Base-by-base conservation (phyloP, 371 early-diverging fungal species). In the Zychaea mexicana region DNA sequence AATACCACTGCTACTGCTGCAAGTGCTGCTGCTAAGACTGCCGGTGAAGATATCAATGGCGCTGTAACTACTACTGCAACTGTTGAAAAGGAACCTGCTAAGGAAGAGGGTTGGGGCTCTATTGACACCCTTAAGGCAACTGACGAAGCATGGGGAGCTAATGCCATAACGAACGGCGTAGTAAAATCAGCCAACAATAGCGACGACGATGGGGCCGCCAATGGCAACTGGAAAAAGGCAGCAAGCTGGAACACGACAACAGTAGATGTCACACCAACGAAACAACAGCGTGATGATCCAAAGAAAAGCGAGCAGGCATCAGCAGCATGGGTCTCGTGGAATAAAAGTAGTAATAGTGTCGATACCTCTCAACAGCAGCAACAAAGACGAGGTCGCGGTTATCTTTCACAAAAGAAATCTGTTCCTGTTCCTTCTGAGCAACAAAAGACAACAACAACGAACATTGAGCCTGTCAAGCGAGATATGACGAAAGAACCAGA, bases 371-470 rank as follows among this genome's bases (percentile, higher is more conserved):
- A 42, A 32, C 13, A 28, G 8, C 52, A 45, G 17, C 32, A 33
- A 28, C 36, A 30, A 7, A 60, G 60, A 45, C 62, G 62, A 10
- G 52, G 65, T 36, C 71, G 74, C 32, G 74, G 74, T 7, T 75
- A 75, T 39, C 53, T 72, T 3, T 72, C 76, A 2, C 67, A 65
- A 52, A 75, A 67, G 58, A 60, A 63, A 31, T 45, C 66, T n/a
- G 9, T 26, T 26, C 3, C 45, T 15, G 42, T 27, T 19, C 10
- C 45, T 27, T 27, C 59, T 0, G 45, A n/a, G 17, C 33, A 54
- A 54, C 28, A 13, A 7, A 27, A 54, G 10, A 8, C 56, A 28
- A 22, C 32, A 30, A 53, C 33, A 38, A 52, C 13, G 38, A 36
- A n/a, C 61, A 15, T 21, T 56, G 31, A 2, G n/a, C n/a, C n/a